Conservation (phyloP, 768 basidiomycete genomes). For the Suillus subalutaceus region DNA sequence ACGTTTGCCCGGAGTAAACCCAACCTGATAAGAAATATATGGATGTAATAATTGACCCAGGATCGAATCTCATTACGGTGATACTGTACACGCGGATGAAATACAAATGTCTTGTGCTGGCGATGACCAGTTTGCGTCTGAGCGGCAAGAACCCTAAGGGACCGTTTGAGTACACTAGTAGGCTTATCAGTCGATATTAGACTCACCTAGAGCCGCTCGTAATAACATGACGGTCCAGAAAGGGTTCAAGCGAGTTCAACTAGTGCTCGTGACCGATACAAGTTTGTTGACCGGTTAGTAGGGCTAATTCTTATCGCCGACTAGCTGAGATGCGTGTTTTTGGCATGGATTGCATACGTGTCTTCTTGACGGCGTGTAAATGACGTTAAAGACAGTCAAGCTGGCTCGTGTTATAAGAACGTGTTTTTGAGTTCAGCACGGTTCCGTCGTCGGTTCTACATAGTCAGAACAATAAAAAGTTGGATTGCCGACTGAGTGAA, state of each 20-base stretch:
- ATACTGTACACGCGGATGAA: background rate
- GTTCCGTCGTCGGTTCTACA: background rate
- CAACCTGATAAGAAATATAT: background rate
- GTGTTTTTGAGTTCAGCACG: background rate
- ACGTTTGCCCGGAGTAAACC: background rate
- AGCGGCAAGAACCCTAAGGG: background rate
- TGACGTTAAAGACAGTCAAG: background rate
- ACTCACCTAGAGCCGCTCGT: background rate
- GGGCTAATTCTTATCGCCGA: background rate
- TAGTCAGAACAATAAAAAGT: background rate
- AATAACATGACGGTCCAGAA: background rate
- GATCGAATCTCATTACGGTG: background rate
- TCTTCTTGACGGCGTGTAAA: background rate
- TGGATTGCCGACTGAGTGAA: slow-evolving; percentile 19
- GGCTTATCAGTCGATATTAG: background rate
- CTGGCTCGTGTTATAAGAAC: background rate
- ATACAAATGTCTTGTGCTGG: background rate
- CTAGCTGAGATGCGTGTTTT: background rate
- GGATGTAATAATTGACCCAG: background rate
- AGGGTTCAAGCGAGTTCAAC: background rate
- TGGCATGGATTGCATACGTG: background rate
- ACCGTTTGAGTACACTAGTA: background rate
- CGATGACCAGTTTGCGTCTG: background rate
- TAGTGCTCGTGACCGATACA: background rate
- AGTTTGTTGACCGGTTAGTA: background rate